Conservation (phyloP, 75 land plant genomes). For the Pinus tabuliformis region DNA sequence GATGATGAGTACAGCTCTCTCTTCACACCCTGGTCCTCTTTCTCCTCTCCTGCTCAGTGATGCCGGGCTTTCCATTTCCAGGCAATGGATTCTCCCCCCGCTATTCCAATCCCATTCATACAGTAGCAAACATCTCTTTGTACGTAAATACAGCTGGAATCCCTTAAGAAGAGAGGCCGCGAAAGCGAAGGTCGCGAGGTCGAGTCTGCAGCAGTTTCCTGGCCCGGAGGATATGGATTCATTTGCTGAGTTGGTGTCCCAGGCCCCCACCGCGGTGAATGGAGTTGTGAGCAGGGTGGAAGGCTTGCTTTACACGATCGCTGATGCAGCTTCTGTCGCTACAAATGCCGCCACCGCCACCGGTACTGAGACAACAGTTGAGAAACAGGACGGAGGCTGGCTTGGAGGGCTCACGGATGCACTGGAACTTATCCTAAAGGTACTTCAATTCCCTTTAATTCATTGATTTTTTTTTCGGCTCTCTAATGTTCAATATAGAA, state of each 20-base stretch:
- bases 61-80: not conserved
- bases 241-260: not conserved
- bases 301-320: slow-evolving; percentile 71
- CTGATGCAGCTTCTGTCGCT: slow-evolving; percentile 70
- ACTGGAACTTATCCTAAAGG: slow-evolving; percentile 79
- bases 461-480: no score
- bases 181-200: slow-evolving; percentile 6
- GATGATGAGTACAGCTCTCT: not conserved
- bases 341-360: slow-evolving; percentile 22
- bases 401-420: slow-evolving; percentile 70
- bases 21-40: no score
- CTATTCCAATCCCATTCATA: not conserved
- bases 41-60: not conserved
- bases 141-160: not conserved
- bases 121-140: no score
- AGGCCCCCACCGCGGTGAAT: slow-evolving; percentile 6
- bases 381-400: slow-evolving; percentile 66
- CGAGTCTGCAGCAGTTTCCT: not conserved
- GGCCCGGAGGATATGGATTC: not conserved
- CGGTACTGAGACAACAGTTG: slow-evolving; percentile 11
- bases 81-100: not conserved
- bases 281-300: slow-evolving; percentile 57
- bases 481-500: no score
- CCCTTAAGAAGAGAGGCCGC: not conserved
- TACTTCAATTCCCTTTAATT: slow-evolving; percentile 6